Percentiles rank a stretch among this genome's conserved stretches.
These are phyloP conservation scores for Pichia sp. DNA, from an alignment of 1,139 yeast species.

Conservation along the genomic window DNA sequence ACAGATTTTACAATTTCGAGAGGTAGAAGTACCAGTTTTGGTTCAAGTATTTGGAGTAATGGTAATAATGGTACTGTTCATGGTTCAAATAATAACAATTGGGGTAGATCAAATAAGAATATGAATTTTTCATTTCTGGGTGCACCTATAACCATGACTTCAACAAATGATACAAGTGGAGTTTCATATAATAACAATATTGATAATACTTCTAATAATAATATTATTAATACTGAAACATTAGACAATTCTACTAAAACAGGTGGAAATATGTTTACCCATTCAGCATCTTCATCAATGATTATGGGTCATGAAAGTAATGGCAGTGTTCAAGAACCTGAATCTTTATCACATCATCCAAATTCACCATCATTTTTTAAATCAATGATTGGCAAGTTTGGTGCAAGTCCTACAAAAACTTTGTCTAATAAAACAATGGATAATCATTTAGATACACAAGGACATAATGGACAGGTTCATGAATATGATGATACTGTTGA, in stretches of 20 bases:
- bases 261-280: no score
- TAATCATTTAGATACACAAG: background rate
- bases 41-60: constrained; percentile 31
- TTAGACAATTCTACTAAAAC: no score
- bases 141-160: constrained; percentile 16
- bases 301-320: no score
- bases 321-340: background rate
- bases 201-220: background rate
- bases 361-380: constrained; percentile 29
- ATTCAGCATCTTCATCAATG: no score
- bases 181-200: background rate
- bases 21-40: constrained; percentile 29
- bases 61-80: constrained; percentile 13
- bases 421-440: constrained; percentile 17
- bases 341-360: constrained; percentile 9
- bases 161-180: background rate
- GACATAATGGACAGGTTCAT: no score
- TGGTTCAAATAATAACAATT: constrained; percentile 2
- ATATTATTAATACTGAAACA: no score
- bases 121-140: constrained; percentile 14
- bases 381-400: constrained; percentile 27
- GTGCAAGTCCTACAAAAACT: constrained; percentile 28
- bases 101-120: constrained; percentile 15
- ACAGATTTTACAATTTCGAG: constrained; percentile 20
- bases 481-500: constrained; percentile 21